These are phyloP conservation scores for Ramicandelaber brevisporus DNA, from an alignment of 192 early-diverging fungal species.

Conservation along the genomic window DNA sequence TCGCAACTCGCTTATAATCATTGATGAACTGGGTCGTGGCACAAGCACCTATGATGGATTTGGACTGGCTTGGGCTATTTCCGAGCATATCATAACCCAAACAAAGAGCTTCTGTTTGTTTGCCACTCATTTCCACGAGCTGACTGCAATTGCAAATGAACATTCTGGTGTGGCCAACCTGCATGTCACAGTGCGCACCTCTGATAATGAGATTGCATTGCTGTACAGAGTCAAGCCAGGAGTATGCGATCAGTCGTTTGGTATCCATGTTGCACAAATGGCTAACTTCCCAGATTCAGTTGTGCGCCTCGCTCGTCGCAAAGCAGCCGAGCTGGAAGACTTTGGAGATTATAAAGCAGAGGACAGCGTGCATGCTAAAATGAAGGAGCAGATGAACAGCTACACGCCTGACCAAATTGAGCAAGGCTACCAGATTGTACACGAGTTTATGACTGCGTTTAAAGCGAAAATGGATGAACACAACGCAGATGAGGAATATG, in stretches of 20 bases:
- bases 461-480: constrained; percentile 3
- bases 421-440: constrained; percentile 8
- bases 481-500: too few species aligned
- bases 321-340: constrained; percentile 70
- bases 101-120: constrained; percentile 69
- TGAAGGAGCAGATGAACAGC: constrained; percentile 2
- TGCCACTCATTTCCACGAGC: constrained; percentile 96
- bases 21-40: constrained; percentile 87
- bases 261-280: constrained; percentile 91
- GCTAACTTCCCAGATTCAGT: constrained; percentile 71
- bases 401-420: background rate
- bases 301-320: constrained; percentile 58
- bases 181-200: constrained; percentile 56
- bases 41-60: constrained; percentile 98
- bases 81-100: constrained; percentile 29
- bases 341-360: constrained; percentile 14
- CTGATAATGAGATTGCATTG: constrained; percentile 44
- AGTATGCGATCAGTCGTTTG: constrained; percentile 89
- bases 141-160: constrained; percentile 52
- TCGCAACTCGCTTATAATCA: constrained; percentile 62
- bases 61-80: constrained; percentile 92
- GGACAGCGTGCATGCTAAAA: constrained; percentile 3
- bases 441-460: constrained; percentile 12
- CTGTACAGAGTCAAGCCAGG: constrained; percentile 65
- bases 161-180: constrained; percentile 57